Evolutionary conservation across 2,329 filamentous ascomycete genomes (phyloP), one percentile per base, ranked within the genome.

Genomic region (Teratosphaeria viscida): DNA sequence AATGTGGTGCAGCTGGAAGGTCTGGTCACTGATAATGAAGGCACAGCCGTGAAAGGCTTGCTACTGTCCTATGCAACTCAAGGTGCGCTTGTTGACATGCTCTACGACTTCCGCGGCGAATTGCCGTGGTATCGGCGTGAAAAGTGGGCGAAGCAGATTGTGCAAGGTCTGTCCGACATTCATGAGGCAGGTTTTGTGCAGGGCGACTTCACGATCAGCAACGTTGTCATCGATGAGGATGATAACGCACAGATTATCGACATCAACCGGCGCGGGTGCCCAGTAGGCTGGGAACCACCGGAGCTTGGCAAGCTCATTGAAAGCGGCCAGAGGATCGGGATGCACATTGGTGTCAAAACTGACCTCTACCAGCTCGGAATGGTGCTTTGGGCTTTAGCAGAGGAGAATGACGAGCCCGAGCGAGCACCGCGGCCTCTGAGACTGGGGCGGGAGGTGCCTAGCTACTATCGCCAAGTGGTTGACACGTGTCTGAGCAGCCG

Each of bases 271-370:
- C 82, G 94, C 67, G 94, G 94, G n/a, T 99, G 94, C 68, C 94
- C 94, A 0, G 89, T 97, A 4, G 92, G 92, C 27, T 99, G 94
- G 94, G 94, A 99, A 66, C 92, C 94, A 2, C 94, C 94, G 4
- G 94, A 99, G 75, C 88, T 95, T 59, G 87, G 86, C 16, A 82
- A 84, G 5, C 84, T 97, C 59, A 90, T 97, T 62, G 86, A 92
- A 64, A 92, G 86, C 73, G 89, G 89, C 60, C 92, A 96, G 73
- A 84, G 90, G 34, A 92, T 99, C 57, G 88, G 89, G 54, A 96
- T 97, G 87, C 96, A 95, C 70, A 97, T 99, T 71, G 92, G 94
- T 12, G 91, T 96, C 71, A 99, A 99, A 75, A 96, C 92, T 0
- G 94, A 99, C 74, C 79, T 99, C 1, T 99, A 88, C 69, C 94